Conservation (phyloP, 257 asterid species). For the Solanum pimpinellifolium region DNA sequence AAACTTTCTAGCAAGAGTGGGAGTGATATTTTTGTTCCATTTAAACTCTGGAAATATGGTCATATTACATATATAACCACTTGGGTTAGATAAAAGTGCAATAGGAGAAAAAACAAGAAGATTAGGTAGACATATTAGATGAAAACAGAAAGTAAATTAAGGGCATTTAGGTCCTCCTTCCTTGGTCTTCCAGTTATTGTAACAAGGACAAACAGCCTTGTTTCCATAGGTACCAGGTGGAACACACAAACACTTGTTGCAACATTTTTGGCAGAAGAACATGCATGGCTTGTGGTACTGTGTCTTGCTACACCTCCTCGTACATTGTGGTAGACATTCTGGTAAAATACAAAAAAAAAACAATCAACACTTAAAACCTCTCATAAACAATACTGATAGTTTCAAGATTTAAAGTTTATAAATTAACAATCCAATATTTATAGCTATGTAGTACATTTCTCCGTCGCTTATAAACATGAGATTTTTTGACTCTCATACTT, state of each 20-base stretch:
- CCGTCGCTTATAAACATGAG: neutral
- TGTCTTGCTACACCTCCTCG: conserved; percentile 33
- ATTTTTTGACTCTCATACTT: neutral
- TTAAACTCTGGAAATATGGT: neutral
- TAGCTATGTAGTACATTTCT: neutral
- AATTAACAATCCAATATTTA: neutral
- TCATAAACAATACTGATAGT: neutral
- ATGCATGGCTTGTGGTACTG: conserved; percentile 30
- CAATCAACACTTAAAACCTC: neutral
- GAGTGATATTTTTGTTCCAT: neutral
- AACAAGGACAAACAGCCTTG: conserved; percentile 30
- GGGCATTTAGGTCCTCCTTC: conserved; percentile 63
- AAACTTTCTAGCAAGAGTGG: neutral
- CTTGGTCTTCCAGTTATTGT: conserved; percentile 54
- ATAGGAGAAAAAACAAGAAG: neutral
- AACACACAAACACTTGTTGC: conserved; percentile 47
- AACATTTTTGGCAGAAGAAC: conserved; percentile 48
- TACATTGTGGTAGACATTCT: conserved; percentile 32
- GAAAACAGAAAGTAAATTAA: neutral
- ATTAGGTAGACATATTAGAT: neutral
- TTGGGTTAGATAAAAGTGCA: neutral
- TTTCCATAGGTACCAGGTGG: conserved; percentile 63
- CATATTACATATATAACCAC: neutral
- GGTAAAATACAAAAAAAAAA: neutral
- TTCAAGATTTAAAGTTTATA: neutral